Evolutionary conservation across 441 rosid species (phyloP).

Genomic region (Populus hybrid): DNA sequence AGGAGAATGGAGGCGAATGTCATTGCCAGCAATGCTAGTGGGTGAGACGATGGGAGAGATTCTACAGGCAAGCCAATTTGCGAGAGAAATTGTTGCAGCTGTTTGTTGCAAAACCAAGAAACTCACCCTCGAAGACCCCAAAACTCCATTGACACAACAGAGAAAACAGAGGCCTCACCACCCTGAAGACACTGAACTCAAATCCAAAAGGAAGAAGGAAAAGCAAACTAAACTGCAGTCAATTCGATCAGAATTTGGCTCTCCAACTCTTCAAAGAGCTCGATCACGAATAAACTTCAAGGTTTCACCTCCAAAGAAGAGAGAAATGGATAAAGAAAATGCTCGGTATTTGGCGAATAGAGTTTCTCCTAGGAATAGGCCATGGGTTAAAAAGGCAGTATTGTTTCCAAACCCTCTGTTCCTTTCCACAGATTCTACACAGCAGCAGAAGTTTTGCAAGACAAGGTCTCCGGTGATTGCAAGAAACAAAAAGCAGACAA

Average conservation of each 20-base stretch:
- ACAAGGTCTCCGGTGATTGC: constrained; percentile 73
- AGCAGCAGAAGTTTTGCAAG: constrained; percentile 63
- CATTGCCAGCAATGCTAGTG: constrained; percentile 91
- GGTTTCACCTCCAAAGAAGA: constrained; percentile 60
- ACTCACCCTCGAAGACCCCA: constrained; percentile 45
- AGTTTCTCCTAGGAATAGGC: constrained; percentile 77
- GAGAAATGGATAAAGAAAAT: constrained; percentile 44
- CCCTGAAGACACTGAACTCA: too few species aligned
- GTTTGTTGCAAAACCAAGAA: constrained; percentile 45
- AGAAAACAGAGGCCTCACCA: constrained; percentile 19
- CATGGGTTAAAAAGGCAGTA: constrained; percentile 77
- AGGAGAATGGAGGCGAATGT: constrained; percentile 90
- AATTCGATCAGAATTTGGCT: constrained; percentile 44
- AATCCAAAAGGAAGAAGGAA: too few species aligned
- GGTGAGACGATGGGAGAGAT: constrained; percentile 94
- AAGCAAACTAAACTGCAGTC: constrained; percentile 10
- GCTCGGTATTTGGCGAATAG: constrained; percentile 52
- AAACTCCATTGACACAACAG: constrained; percentile 60
- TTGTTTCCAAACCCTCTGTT: constrained; percentile 89
- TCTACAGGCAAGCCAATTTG: constrained; percentile 80
- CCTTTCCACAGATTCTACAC: constrained; percentile 38
- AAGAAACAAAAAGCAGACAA: constrained; percentile 29
- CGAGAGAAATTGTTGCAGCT: constrained; percentile 69
- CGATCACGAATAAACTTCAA: constrained; percentile 79
- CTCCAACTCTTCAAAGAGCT: constrained; percentile 58